Conservation (phyloP, 2,329 filamentous ascomycete species). For the Eurotiales sp. region DNA sequence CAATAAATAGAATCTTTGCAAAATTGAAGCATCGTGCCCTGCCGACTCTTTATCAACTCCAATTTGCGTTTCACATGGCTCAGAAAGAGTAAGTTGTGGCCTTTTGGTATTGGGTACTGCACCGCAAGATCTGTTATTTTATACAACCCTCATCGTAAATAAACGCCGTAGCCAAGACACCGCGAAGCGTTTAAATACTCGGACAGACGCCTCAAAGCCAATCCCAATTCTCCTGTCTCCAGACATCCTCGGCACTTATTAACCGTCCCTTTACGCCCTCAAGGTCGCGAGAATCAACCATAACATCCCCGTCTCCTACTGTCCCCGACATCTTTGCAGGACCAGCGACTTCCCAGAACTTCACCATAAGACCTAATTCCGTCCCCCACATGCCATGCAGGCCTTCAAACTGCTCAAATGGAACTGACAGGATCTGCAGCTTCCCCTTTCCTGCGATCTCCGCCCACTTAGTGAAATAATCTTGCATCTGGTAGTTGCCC, state of each 20-base stretch:
- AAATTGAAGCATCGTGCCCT: no score
- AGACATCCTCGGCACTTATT: constrained; percentile 1
- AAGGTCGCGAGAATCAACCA: constrained; percentile 5
- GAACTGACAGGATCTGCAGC: constrained; percentile 1
- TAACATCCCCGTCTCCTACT: constrained; percentile 5
- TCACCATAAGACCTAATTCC: constrained; percentile 10
- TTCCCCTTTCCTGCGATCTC: constrained; percentile 5
- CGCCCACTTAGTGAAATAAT: constrained; percentile 3
- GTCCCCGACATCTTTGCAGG: constrained; percentile 6
- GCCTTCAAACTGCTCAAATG: constrained; percentile 9
- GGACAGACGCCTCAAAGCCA: no score
- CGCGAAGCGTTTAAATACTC: no score
- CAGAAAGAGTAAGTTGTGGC: no score
- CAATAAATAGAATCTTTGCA: no score
- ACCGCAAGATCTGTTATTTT: no score
- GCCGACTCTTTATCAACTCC: no score
- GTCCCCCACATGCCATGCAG: constrained; percentile 7
- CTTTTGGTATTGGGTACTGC: no score
- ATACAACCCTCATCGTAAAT: no score
- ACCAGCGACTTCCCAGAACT: constrained; percentile 7
- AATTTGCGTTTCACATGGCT: no score
- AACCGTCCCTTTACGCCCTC: constrained; percentile 3
- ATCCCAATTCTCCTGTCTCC: constrained; percentile 2
- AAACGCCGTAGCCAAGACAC: no score
- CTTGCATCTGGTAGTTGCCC: constrained; percentile 6